These are phyloP conservation scores for Plenodomus tracheiphilus DNA, from an alignment of 2,329 filamentous ascomycete species.

Conservation along the genomic window DNA sequence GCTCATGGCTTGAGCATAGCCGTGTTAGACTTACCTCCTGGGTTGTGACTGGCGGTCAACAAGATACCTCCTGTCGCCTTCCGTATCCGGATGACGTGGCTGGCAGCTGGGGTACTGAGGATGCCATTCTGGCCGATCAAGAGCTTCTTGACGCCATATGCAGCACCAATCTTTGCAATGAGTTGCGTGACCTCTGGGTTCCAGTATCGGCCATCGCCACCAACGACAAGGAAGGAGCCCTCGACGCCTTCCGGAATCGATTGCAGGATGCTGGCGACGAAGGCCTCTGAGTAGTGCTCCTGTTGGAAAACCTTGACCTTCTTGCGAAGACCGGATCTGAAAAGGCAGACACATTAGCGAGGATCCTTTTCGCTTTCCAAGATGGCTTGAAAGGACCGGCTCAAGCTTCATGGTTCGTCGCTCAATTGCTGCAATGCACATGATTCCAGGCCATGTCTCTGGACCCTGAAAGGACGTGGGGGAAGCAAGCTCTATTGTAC, in stretches of 20 bases:
- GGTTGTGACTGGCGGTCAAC: slow-evolving; percentile 96
- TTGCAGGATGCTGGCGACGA: slow-evolving; percentile 89
- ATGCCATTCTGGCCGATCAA: slow-evolving; percentile 96
- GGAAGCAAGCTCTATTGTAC: slow-evolving; percentile 48
- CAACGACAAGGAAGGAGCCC: slow-evolving; percentile 90
- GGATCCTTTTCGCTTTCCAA: neutral
- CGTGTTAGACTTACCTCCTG: slow-evolving; percentile 70
- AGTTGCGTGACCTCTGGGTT: slow-evolving; percentile 96
- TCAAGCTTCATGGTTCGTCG: slow-evolving; percentile 4
- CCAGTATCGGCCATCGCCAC: slow-evolving; percentile 95
- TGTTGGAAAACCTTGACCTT: slow-evolving; percentile 98
- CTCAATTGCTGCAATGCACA: neutral
- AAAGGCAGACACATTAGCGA: neutral
- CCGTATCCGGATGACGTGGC: slow-evolving; percentile 91
- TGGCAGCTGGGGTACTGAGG: slow-evolving; percentile 92
- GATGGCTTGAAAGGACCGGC: neutral
- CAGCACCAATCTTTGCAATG: slow-evolving; percentile 95
- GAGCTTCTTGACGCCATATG: slow-evolving; percentile 98
- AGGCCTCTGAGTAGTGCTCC: slow-evolving; percentile 92
- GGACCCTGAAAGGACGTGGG: neutral
- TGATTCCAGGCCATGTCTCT: neutral
- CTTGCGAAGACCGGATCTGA: slow-evolving; percentile 94
- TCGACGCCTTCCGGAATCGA: slow-evolving; percentile 94
- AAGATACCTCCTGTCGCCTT: slow-evolving; percentile 96
- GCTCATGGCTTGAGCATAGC: neutral